Base-by-base conservation (phyloP, 1,284 basidiomycete genomes). In the Takashimella tepidaria region DNA sequence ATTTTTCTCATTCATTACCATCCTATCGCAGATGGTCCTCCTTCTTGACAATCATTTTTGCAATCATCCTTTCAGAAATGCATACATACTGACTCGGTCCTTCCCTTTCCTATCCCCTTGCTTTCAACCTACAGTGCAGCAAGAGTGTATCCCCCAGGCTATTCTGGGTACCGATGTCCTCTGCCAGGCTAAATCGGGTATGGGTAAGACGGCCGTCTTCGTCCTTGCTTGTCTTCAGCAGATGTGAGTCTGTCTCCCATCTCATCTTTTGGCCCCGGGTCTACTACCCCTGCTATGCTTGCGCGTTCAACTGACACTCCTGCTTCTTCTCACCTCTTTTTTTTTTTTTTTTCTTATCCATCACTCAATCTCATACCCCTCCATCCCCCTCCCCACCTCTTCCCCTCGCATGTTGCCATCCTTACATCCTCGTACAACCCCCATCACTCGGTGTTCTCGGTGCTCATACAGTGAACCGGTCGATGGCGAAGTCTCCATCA, bases 121-220 rank as follows among this genome's bases (percentile, higher is more conserved):
- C 31, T 41, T 24, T 23, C 23, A 25, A 46, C 41, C 19, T 23
- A 50, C 72, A 98, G 96, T 99, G 63, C 96, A 99, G 80, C 96
- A 99, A 80, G 96, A 99, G 81, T 98, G 96, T 77, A 98, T 99
- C 66, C 96, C 96, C 51, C 96, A 99, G 80, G 95, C 96, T 56
- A 96, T 99, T 65, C 84, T 99, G 50, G 95, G 96, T 61, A 98
- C 98, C 89, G 96, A 99, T 73, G 95, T 98, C 49, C 83, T 99
- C 51, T 99, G 96, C 78, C 96, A 99, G 80, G 96, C 96, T 66
- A 99, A 98, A 79, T 98, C 96, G 49, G 96, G 96, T 79, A 97
- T 98, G 80, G 96, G 96, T 77, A 99, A 99, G 81, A 99, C 96
- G 21, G 96, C 96, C 46, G 96, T 99, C 59, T 99, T 99, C 74